Conservation (phyloP, 2,329 filamentous ascomycete genomes). For the Hymenoscyphus fructigenus region DNA sequence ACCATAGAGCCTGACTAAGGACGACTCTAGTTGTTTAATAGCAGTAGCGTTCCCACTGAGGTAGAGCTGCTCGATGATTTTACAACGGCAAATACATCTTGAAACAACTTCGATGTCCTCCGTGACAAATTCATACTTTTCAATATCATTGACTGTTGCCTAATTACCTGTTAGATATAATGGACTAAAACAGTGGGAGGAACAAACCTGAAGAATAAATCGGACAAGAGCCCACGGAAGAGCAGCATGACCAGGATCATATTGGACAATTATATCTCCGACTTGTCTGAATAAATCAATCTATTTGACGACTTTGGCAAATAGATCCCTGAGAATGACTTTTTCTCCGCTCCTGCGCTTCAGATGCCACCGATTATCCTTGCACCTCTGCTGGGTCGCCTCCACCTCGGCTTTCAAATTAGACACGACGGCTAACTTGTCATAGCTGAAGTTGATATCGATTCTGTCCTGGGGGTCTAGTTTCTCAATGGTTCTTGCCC, state of each 20-base stretch:
- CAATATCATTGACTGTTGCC: background rate
- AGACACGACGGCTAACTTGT: background rate
- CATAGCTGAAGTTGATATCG: background rate
- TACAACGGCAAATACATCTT: slow-evolving; percentile 3
- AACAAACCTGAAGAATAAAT: background rate
- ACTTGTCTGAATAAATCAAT: background rate
- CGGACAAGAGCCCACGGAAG: background rate
- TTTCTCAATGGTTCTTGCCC: background rate
- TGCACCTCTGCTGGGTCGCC: slow-evolving; percentile 1
- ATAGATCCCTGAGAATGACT: slow-evolving; percentile 14
- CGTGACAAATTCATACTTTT: background rate
- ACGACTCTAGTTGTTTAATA: background rate
- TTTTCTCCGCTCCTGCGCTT: slow-evolving; percentile 14
- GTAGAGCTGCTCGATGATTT: background rate
- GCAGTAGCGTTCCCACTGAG: background rate
- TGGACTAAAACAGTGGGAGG: background rate
- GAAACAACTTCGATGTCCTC: background rate
- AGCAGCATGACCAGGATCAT: background rate
- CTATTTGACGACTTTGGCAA: background rate
- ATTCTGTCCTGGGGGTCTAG: background rate
- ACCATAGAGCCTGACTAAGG: background rate
- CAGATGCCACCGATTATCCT: slow-evolving; percentile 3
- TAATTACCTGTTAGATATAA: background rate
- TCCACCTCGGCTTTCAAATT: background rate
- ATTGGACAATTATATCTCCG: background rate